phyloP scores from a whole-genome alignment of 257 asterid genomes.

The Nicotiana benthamiana region DNA sequence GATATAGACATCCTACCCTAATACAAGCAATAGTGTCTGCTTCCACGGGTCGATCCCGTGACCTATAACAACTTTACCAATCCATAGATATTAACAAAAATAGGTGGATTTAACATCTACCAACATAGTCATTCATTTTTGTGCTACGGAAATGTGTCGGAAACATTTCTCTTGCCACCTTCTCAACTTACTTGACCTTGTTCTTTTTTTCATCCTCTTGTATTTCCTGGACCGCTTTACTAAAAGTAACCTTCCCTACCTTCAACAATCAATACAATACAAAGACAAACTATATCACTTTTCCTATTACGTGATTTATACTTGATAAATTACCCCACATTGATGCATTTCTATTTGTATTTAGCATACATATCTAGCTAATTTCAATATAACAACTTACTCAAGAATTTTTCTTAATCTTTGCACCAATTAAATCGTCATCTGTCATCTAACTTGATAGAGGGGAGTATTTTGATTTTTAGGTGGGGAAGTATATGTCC shows the following conservation, averaged over 20 bases:
- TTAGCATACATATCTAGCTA: not conserved
- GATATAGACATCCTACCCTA: too few relatives aligned
- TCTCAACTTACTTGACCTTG: not conserved
- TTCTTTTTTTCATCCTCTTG: not conserved
- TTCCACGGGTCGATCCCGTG: too few relatives aligned
- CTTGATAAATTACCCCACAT: not conserved
- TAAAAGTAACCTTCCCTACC: not conserved
- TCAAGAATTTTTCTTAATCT: not conserved
- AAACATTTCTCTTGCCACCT: not conserved
- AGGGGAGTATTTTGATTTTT: not conserved
- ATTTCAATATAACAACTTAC: not conserved
- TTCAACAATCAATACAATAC: not conserved
- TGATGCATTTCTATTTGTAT: not conserved
- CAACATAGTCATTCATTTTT: not conserved
- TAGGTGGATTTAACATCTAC: not conserved
- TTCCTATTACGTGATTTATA: not conserved
- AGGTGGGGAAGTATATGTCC: not conserved
- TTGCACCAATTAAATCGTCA: not conserved
- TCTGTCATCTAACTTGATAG: not conserved
- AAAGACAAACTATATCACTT: not conserved
- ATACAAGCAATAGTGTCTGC: too few relatives aligned
- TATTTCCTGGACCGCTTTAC: not conserved
- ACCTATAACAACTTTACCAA: not conserved
- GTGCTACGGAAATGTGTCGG: not conserved
- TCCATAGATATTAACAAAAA: not conserved